Conservation (phyloP, 2,329 filamentous ascomycete species). For the Aspergillus costaricaensis region DNA sequence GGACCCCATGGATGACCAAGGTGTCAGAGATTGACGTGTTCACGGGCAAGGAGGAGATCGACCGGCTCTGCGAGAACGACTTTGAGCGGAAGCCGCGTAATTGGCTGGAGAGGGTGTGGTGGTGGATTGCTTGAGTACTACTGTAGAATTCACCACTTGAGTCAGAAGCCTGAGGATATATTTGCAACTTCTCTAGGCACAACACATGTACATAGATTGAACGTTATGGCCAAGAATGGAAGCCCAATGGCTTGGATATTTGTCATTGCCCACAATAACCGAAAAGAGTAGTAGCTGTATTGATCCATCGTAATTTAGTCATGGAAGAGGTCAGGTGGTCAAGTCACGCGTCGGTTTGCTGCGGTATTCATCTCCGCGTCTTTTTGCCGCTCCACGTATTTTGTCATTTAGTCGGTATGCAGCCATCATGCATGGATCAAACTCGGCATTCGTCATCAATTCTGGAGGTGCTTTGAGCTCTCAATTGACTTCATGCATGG, state of each 20-base stretch:
- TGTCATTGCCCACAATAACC: neutral
- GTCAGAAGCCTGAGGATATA: neutral
- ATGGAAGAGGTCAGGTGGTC: neutral
- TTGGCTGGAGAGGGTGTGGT: slow-evolving; percentile 47
- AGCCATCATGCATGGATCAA: no score
- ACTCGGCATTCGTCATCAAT: no score
- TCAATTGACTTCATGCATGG: no score
- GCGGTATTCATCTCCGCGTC: neutral
- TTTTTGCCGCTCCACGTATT: neutral
- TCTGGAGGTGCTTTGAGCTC: no score
- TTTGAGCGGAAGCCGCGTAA: slow-evolving; percentile 45
- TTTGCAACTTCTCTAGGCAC: neutral
- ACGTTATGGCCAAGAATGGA: neutral
- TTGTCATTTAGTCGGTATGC: neutral
- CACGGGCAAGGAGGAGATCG: slow-evolving; percentile 49
- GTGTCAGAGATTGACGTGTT: slow-evolving; percentile 48
- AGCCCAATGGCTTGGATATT: neutral
- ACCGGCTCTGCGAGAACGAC: slow-evolving; percentile 46
- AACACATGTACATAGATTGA: neutral
- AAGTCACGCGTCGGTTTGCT: neutral
- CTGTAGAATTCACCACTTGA: neutral
- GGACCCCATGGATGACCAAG: slow-evolving; percentile 33
- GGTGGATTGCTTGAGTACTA: slow-evolving; percentile 42
- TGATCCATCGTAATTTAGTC: neutral
- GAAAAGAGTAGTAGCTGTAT: neutral